A percentile compares a stretch with the other conserved stretches of the same genome.
Evolutionary conservation across 139 green algal genomes (phyloP).

Genomic region (Micractinium conductrix): DNA sequence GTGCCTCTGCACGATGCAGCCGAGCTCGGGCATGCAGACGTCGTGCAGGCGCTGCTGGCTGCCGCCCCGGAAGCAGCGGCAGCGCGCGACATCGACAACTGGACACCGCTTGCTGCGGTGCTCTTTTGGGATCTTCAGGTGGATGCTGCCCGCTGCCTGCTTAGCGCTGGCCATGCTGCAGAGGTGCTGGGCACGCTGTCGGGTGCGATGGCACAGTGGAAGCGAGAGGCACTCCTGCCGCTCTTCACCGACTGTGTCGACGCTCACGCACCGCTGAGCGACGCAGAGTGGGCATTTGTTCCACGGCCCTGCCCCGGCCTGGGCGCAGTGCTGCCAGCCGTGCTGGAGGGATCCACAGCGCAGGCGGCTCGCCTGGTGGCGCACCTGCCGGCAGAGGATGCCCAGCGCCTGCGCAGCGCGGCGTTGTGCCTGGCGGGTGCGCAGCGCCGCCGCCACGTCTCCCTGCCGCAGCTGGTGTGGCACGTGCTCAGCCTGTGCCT

Average conservation of each 20-base stretch:
- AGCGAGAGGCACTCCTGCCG: not conserved
- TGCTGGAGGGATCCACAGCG: not conserved
- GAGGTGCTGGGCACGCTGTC: not conserved
- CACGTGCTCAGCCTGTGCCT: not conserved
- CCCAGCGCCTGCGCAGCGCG: not conserved
- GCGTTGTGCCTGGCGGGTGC: not conserved
- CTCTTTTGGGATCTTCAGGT: not conserved
- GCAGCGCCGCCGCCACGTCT: not conserved
- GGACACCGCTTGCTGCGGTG: not conserved
- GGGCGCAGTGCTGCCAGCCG: not conserved
- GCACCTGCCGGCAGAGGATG: not conserved
- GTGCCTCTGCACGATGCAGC: not conserved
- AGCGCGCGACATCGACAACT: not conserved
- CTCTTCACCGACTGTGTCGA: not conserved
- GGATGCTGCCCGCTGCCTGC: not conserved
- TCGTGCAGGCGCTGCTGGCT: not conserved
- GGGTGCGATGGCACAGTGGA: not conserved
- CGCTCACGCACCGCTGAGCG: not conserved
- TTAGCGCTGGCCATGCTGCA: not conserved
- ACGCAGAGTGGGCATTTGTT: not conserved
- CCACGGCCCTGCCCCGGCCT: not conserved
- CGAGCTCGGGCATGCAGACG: not conserved
- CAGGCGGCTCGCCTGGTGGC: not conserved
- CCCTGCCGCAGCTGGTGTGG: not conserved
- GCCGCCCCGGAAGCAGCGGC: not conserved